These are phyloP conservation scores for Berberis vulgaris DNA, from an alignment of 164 flowering plant genomes.

Conservation along the genomic window DNA sequence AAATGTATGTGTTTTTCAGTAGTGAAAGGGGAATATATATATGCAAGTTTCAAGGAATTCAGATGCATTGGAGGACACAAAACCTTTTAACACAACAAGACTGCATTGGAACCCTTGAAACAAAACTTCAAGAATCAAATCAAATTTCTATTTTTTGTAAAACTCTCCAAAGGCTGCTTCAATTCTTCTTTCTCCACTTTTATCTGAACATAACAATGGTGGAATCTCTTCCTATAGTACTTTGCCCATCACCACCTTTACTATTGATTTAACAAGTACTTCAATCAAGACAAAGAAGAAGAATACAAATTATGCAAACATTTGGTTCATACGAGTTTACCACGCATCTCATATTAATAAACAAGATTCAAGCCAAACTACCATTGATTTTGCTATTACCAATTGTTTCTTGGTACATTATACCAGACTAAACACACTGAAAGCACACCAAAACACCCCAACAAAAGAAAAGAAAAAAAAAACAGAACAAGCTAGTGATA, in stretches of 20 bases:
- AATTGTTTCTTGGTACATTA: conserved; percentile 11
- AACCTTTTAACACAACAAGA: background rate
- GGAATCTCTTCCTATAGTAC: conserved; percentile 3
- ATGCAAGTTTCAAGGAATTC: background rate
- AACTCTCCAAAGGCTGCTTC: background rate
- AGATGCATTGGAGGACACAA: background rate
- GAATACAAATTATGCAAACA: background rate
- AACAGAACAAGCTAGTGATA: background rate
- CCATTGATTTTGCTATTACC: no score
- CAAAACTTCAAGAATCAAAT: conserved; percentile 10
- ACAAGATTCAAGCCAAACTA: no score
- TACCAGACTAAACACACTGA: conserved; percentile 6
- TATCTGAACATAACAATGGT: background rate
- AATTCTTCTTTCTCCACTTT: background rate
- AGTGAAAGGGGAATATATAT: conserved; percentile 1
- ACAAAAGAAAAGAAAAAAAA: background rate
- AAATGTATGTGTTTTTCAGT: conserved; percentile 2
- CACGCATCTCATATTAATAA: no score
- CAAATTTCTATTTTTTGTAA: conserved; percentile 1
- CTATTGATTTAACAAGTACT: no score
- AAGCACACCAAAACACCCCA: conserved; percentile 8
- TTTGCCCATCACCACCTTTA: conserved; percentile 1
- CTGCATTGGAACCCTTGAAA: conserved; percentile 1
- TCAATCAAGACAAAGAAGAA: background rate
- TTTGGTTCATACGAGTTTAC: no score